A percentile compares a stretch with the other conserved stretches of the same genome.
Evolutionary conservation across 148 eudicot genomes (phyloP).

Genomic region (Vaccinium corymbosum): DNA sequence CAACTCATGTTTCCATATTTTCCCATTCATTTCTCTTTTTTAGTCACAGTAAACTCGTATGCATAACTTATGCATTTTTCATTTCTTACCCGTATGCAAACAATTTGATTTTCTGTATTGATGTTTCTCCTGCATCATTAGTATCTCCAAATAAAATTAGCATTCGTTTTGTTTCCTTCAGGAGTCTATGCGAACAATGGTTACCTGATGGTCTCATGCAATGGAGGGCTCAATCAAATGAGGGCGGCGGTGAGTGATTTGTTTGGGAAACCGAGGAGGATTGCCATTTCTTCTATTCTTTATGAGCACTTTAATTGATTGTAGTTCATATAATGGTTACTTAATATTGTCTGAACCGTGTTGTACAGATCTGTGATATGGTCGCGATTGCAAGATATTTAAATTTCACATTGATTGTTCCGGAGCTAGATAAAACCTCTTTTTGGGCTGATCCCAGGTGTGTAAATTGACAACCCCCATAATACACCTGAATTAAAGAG

Average conservation of each 20-base stretch:
- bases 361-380: constrained; percentile 94
- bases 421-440: constrained; percentile 91
- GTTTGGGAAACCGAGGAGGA: neutral
- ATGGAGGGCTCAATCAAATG: constrained; percentile 99
- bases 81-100: neutral
- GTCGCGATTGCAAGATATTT: constrained; percentile 97
- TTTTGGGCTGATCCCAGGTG: constrained; percentile 99
- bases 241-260: constrained; percentile 80
- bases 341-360: constrained; percentile 3
- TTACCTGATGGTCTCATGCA: constrained; percentile 97
- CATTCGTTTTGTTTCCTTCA: constrained; percentile 24
- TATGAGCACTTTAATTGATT: constrained; percentile 1
- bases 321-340: neutral
- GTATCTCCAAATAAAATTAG: neutral
- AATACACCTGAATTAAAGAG: neutral
- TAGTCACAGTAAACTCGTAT: neutral
- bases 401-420: constrained; percentile 90
- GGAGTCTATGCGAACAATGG: constrained; percentile 98
- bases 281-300: constrained; percentile 9
- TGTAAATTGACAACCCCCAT: constrained; percentile 32
- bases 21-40: neutral
- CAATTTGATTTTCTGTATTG: neutral
- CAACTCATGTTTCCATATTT: constrained; percentile 9
- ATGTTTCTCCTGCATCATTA: neutral
- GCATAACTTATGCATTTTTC: neutral